These are phyloP conservation scores for Pyrus hybrid DNA, from an alignment of 331 rosid genomes.

Conservation along the genomic window DNA sequence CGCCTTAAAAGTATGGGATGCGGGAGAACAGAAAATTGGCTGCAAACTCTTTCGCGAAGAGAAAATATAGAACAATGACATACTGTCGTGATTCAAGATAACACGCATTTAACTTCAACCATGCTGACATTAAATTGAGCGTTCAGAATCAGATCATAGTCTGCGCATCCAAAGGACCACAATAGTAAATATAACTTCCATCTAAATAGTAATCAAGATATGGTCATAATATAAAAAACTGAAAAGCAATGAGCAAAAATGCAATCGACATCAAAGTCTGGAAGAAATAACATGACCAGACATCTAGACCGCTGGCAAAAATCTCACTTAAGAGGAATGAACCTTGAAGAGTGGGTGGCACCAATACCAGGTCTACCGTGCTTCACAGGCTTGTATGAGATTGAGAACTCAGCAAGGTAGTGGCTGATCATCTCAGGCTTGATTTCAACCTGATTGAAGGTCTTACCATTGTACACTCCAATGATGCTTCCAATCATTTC, in stretches of 20 bases:
- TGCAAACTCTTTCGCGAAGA: too few relatives aligned
- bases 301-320: constrained; percentile 1
- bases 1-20: too few relatives aligned
- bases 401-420: constrained; percentile 92
- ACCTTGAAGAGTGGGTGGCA: constrained; percentile 97
- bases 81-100: too few relatives aligned
- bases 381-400: constrained; percentile 94
- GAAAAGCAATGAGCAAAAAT: constrained; percentile 21
- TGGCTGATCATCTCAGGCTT: constrained; percentile 93
- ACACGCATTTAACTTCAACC: not conserved
- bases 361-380: constrained; percentile 99
- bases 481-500: constrained; percentile 93
- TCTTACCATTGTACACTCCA: constrained; percentile 95
- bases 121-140: not conserved
- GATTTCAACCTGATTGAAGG: constrained; percentile 92
- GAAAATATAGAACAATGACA: too few relatives aligned
- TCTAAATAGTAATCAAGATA: not conserved
- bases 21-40: too few relatives aligned
- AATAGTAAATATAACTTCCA: not conserved
- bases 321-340: constrained; percentile 88
- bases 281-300: constrained; percentile 9
- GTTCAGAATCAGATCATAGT: not conserved
- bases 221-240: not conserved
- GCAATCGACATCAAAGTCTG: constrained; percentile 13
- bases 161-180: not conserved